These are phyloP conservation scores for Yamadazyma pseudoaaseri DNA, from an alignment of 1,139 yeast genomes.

Conservation along the genomic window DNA sequence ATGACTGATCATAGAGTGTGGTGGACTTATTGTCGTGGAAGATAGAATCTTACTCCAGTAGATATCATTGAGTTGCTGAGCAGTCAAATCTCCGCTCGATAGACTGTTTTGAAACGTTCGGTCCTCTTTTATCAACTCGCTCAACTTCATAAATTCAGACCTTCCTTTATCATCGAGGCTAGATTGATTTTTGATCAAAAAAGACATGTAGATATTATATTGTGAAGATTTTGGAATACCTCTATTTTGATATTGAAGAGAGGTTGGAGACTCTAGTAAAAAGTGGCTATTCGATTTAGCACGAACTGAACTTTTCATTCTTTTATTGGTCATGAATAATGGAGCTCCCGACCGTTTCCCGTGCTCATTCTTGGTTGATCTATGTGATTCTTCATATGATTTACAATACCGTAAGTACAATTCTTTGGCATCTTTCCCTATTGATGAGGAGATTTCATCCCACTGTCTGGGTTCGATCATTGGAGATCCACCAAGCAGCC, in stretches of 20 bases:
- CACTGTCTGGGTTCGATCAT: neutral
- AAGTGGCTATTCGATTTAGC: constrained; percentile 50
- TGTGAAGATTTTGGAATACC: constrained; percentile 30
- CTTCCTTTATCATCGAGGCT: constrained; percentile 21
- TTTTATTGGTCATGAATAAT: constrained; percentile 28
- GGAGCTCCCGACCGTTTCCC: neutral
- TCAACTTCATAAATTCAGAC: neutral
- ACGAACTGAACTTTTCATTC: constrained; percentile 45
- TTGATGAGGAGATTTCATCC: neutral
- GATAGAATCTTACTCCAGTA: neutral
- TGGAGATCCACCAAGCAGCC: neutral
- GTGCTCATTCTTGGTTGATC: neutral
- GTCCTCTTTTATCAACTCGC: neutral
- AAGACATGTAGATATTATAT: constrained; percentile 23
- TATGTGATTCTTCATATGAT: constrained; percentile 1
- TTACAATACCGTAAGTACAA: constrained; percentile 2
- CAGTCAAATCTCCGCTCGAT: neutral
- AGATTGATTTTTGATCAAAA: constrained; percentile 18
- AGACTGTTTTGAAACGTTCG: neutral
- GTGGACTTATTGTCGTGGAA: neutral
- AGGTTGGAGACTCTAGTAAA: constrained; percentile 34
- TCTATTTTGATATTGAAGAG: constrained; percentile 17
- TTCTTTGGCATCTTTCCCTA: constrained; percentile 1
- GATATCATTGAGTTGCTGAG: neutral
- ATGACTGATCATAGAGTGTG: neutral